Evolutionary conservation across 345 rosid genomes (phyloP).

Genomic region (Tarenaya hassleriana): DNA sequence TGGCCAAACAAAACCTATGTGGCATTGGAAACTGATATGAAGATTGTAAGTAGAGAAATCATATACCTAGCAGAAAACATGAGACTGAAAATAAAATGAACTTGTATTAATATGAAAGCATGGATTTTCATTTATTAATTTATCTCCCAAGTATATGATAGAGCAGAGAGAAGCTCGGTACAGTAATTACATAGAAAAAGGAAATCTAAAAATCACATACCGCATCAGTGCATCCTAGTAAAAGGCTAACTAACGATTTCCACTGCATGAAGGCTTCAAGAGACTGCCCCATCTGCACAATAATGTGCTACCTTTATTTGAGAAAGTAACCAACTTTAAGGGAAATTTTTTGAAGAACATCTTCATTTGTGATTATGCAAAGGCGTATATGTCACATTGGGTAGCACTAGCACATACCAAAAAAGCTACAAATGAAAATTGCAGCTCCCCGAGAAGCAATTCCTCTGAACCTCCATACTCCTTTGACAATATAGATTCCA

Average conservation of each 20-base stretch:
- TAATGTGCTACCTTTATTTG: conserved; percentile 9
- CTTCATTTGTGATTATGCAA: not conserved
- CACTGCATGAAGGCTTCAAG: conserved; percentile 87
- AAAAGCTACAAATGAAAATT: conserved; percentile 82
- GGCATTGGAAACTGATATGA: too few species aligned
- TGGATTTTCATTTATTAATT: not conserved
- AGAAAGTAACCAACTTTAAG: conserved; percentile 8
- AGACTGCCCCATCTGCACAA: conserved; percentile 95
- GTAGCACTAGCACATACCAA: conserved; percentile 45
- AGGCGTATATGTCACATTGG: not conserved
- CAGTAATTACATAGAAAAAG: not conserved
- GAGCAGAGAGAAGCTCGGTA: not conserved
- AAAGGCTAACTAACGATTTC: conserved; percentile 84
- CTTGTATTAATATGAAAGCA: not conserved
- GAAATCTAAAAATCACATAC: conserved; percentile 40
- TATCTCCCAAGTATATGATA: not conserved
- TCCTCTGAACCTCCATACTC: conserved; percentile 71
- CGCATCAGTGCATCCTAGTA: conserved; percentile 79
- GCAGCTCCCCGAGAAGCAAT: conserved; percentile 79
- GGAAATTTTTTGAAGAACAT: not conserved
- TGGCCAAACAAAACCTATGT: not conserved
- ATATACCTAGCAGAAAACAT: not conserved
- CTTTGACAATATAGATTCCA: conserved; percentile 54
- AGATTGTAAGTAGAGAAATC: not conserved
- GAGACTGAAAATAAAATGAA: not conserved